phyloP scores from a whole-genome alignment of 2,329 filamentous ascomycete genomes.

The Monosporascus cannonballus region DNA sequence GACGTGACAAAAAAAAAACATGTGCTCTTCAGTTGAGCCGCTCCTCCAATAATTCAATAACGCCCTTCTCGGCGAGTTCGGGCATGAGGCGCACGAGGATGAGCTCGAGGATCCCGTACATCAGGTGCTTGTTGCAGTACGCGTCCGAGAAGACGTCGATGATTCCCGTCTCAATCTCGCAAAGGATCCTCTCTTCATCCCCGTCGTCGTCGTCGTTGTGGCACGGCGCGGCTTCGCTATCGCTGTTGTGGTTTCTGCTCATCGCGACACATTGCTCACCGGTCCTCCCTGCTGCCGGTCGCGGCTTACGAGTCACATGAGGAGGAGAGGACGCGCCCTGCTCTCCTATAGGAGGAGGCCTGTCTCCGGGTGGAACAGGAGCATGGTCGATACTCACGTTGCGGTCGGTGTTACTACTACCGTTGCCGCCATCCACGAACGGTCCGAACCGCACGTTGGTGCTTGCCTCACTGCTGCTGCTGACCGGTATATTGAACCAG shows the following conservation, averaged over 20 bases:
- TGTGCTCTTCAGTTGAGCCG: conserved; percentile 40
- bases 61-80: conserved; percentile 68
- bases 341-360: neutral
- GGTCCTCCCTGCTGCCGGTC: conserved; percentile 4
- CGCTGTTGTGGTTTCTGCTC: conserved; percentile 1
- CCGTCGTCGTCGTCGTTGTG: conserved; percentile 18
- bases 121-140: conserved; percentile 88
- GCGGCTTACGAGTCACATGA: neutral
- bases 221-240: neutral
- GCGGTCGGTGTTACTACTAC: conserved; percentile 16
- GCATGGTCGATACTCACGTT: conserved; percentile 16
- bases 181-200: conserved; percentile 43
- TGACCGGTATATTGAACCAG: conserved; percentile 21
- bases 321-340: neutral
- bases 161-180: conserved; percentile 56
- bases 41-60: conserved; percentile 68
- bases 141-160: conserved; percentile 72
- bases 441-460: conserved; percentile 20
- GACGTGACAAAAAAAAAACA: conserved; percentile 2
- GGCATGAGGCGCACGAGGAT: conserved; percentile 78
- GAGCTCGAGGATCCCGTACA: conserved; percentile 77
- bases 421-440: conserved; percentile 15
- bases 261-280: conserved; percentile 14
- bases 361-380: conserved; percentile 5
- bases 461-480: conserved; percentile 23